phyloP scores from a whole-genome alignment of 2,329 filamentous ascomycete species.

The Monosporascus sp. region DNA sequence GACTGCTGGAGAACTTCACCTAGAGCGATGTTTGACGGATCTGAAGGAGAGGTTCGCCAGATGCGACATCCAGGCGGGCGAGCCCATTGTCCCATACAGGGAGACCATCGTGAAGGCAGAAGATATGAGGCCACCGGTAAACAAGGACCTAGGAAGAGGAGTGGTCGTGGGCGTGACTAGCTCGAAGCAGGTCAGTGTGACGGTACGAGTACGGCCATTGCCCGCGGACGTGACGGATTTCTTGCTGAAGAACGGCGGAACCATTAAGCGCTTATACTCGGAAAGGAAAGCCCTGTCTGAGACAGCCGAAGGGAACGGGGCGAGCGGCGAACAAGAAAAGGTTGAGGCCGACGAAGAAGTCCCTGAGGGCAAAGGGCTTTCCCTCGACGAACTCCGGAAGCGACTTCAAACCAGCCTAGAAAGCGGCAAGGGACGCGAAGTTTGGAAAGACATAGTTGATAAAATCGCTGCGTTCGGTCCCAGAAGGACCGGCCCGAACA shows the following conservation, averaged over 20 bases:
- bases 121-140: slow-evolving; percentile 86
- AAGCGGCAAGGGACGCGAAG: slow-evolving; percentile 65
- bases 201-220: slow-evolving; percentile 72
- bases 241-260: slow-evolving; percentile 69
- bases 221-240: slow-evolving; percentile 78
- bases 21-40: slow-evolving; percentile 91
- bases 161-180: slow-evolving; percentile 69
- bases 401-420: slow-evolving; percentile 66
- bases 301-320: slow-evolving; percentile 20
- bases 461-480: slow-evolving; percentile 90
- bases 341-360: slow-evolving; percentile 53
- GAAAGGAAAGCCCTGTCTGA: slow-evolving; percentile 55
- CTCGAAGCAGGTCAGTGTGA: slow-evolving; percentile 79
- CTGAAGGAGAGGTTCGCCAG: slow-evolving; percentile 86
- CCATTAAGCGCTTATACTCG: slow-evolving; percentile 74
- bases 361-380: slow-evolving; percentile 57
- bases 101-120: slow-evolving; percentile 84
- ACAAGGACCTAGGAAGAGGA: slow-evolving; percentile 81
- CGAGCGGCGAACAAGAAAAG: slow-evolving; percentile 30
- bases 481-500: slow-evolving; percentile 75
- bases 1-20: slow-evolving; percentile 88
- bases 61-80: slow-evolving; percentile 91
- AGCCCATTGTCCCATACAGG: slow-evolving; percentile 90
- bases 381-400: slow-evolving; percentile 69
- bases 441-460: slow-evolving; percentile 72